Percentiles rank a stretch among this genome's conserved stretches.
These are phyloP conservation scores for Garcia nutans DNA, from an alignment of 345 rosid genomes.

Conservation along the genomic window DNA sequence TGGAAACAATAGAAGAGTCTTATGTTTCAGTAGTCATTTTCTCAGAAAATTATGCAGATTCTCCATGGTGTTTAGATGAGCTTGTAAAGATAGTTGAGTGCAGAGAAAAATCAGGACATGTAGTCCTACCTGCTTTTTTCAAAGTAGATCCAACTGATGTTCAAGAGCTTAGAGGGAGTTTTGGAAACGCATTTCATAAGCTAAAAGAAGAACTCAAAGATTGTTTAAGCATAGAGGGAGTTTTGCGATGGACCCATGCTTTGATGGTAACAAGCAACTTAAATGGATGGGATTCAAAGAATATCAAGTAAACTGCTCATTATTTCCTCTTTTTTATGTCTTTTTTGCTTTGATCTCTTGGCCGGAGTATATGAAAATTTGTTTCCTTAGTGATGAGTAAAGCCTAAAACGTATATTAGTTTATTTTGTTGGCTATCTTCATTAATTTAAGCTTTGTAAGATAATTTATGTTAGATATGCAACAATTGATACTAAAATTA, in stretches of 20 bases:
- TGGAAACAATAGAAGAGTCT: neutral
- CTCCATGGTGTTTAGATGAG: conserved; percentile 1
- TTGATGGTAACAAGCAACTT: neutral
- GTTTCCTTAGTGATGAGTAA: too few species aligned
- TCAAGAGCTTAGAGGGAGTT: neutral
- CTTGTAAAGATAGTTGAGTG: neutral
- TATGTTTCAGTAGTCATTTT: neutral
- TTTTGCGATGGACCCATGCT: neutral
- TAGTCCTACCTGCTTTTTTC: neutral
- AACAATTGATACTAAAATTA: too few species aligned
- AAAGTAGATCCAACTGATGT: neutral
- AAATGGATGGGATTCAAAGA: neutral
- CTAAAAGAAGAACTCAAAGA: neutral
- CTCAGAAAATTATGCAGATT: neutral
- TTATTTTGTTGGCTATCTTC: too few species aligned
- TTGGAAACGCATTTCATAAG: neutral
- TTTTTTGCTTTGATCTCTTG: neutral
- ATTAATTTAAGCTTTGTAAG: too few species aligned
- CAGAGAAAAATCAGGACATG: neutral
- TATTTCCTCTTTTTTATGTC: neutral
- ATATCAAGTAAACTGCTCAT: neutral
- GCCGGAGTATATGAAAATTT: too few species aligned
- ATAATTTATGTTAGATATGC: too few species aligned
- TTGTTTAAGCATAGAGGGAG: too few species aligned
- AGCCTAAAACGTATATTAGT: too few species aligned